Conservation (phyloP, 2,329 filamentous ascomycete species). For the Calonectria hongkongensis region DNA sequence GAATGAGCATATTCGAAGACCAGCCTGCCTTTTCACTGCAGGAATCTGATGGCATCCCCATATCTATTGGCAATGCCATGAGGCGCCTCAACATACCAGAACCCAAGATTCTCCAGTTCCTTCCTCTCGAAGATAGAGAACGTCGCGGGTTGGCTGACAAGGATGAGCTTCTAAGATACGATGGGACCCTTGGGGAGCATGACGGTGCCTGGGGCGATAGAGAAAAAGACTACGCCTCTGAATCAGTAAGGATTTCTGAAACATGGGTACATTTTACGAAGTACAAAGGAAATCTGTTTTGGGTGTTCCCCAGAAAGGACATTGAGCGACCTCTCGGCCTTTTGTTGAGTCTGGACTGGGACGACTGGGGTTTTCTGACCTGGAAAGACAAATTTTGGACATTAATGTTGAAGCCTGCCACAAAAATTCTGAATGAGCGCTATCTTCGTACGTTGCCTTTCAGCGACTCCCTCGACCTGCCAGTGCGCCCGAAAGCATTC, state of each 20-base stretch:
- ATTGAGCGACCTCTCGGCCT: constrained; percentile 26
- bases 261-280: constrained; percentile 17
- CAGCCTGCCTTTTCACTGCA: constrained; percentile 36
- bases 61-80: constrained; percentile 35
- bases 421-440: neutral
- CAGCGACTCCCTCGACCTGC: neutral
- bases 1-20: neutral
- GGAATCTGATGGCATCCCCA: constrained; percentile 32
- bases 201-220: neutral
- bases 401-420: constrained; percentile 21
- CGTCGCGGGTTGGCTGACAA: neutral
- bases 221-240: neutral
- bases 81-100: constrained; percentile 32
- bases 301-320: constrained; percentile 27
- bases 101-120: constrained; percentile 35
- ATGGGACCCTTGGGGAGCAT: constrained; percentile 1
- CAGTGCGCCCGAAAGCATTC: neutral
- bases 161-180: neutral
- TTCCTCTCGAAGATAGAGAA: constrained; percentile 12
- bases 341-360: constrained; percentile 28
- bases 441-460: neutral
- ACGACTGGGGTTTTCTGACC: constrained; percentile 33
- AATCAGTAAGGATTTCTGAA: neutral
- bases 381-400: constrained; percentile 34
- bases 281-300: neutral